Percentiles rank a stretch among this genome's conserved stretches.
These are phyloP conservation scores for Calonectria hawksworthii DNA, from an alignment of 2,329 filamentous ascomycete genomes.

Conservation along the genomic window DNA sequence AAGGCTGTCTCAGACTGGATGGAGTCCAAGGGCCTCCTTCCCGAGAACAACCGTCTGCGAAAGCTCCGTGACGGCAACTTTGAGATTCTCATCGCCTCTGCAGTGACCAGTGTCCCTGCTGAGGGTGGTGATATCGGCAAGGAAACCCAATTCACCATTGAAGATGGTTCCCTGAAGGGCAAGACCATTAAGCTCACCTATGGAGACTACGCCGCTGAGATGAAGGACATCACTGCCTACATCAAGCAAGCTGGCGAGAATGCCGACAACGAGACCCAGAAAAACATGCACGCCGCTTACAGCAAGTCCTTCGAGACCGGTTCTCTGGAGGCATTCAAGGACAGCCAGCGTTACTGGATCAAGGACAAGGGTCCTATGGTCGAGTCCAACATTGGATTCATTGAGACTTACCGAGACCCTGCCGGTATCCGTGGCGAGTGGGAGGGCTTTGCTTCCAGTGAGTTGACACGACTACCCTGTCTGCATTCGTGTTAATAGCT, in stretches of 20 bases:
- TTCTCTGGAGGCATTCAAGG: constrained; percentile 83
- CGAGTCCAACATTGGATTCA: constrained; percentile 86
- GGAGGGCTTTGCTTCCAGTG: constrained; percentile 83
- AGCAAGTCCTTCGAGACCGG: constrained; percentile 81
- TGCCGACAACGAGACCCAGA: constrained; percentile 80
- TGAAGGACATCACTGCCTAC: constrained; percentile 77
- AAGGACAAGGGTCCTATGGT: constrained; percentile 85
- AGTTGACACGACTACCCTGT: constrained; percentile 28
- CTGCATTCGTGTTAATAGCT: constrained; percentile 30
- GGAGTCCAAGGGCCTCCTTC: constrained; percentile 78
- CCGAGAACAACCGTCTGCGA: constrained; percentile 82
- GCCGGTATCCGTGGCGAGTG: constrained; percentile 86
- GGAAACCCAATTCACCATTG: constrained; percentile 71
- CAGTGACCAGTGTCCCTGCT: constrained; percentile 68
- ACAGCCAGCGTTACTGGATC: constrained; percentile 86
- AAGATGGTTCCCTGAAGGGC: constrained; percentile 72
- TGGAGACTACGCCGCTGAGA: constrained; percentile 80
- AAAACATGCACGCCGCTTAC: constrained; percentile 81
- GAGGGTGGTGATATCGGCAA: constrained; percentile 79
- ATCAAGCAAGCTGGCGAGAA: constrained; percentile 78
- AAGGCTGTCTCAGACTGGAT: constrained; percentile 79
- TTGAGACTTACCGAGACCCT: constrained; percentile 89
- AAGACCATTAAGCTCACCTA: constrained; percentile 80
- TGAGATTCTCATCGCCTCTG: constrained; percentile 82
- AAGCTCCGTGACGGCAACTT: constrained; percentile 76